Evolutionary conservation across 2,329 filamentous ascomycete genomes (phyloP).

Genomic region (Monilinia polystroma): DNA sequence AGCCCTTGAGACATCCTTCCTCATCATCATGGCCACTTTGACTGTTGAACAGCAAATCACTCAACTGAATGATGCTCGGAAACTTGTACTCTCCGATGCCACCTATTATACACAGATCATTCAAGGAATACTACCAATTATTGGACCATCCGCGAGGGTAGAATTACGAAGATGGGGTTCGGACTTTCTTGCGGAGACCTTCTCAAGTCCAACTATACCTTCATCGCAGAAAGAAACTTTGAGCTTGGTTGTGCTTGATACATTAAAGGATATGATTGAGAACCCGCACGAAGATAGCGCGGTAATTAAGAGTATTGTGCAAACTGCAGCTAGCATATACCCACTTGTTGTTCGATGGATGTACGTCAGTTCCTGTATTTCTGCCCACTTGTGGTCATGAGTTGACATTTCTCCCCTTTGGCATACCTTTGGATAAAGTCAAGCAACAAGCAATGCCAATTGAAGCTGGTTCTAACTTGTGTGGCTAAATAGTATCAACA

Average conservation of each 20-base stretch:
- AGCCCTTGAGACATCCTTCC: slow-evolving; percentile 22
- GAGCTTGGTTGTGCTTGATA: slow-evolving; percentile 74
- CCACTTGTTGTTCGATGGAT: slow-evolving; percentile 89
- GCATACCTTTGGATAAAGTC: neutral
- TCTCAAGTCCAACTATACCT: slow-evolving; percentile 83
- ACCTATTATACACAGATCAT: slow-evolving; percentile 90
- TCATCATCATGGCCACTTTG: slow-evolving; percentile 51
- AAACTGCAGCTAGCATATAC: slow-evolving; percentile 89
- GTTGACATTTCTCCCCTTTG: neutral
- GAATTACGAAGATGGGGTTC: slow-evolving; percentile 94
- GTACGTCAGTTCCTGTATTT: slow-evolving; percentile 59
- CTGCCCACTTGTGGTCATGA: slow-evolving; percentile 28
- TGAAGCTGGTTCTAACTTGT: slow-evolving; percentile 34
- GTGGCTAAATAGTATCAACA: slow-evolving; percentile 66
- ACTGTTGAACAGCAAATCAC: slow-evolving; percentile 74
- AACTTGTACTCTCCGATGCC: slow-evolving; percentile 82
- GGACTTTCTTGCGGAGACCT: slow-evolving; percentile 93
- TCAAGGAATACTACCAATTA: slow-evolving; percentile 87
- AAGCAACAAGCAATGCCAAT: slow-evolving; percentile 11
- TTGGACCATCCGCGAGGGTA: slow-evolving; percentile 69
- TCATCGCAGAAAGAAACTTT: slow-evolving; percentile 77
- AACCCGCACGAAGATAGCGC: slow-evolving; percentile 72
- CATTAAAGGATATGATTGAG: slow-evolving; percentile 68
- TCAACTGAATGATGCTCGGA: slow-evolving; percentile 87
- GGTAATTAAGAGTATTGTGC: slow-evolving; percentile 82